Percentiles rank a stretch among this genome's conserved stretches.
phyloP scores from a whole-genome alignment of 202 grass and related monocot genomes.

The Alloteropsis angusta region DNA sequence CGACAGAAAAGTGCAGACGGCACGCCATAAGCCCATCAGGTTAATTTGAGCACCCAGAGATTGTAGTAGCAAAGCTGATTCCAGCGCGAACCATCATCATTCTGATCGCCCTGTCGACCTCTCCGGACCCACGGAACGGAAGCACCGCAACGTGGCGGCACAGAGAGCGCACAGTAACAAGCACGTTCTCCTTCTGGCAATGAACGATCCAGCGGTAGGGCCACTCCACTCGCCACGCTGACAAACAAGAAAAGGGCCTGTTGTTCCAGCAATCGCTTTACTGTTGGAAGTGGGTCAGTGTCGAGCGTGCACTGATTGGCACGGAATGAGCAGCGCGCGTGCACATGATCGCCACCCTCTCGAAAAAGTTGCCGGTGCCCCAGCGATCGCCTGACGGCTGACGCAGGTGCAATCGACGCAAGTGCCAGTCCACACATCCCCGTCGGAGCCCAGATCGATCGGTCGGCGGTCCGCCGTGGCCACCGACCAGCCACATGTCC shows the following conservation, averaged over 20 bases:
- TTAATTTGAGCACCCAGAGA: background rate
- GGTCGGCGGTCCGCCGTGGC: background rate
- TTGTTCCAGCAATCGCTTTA: background rate
- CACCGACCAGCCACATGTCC: constrained; percentile 15
- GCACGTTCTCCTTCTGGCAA: background rate
- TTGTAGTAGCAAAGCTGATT: background rate
- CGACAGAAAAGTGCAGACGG: background rate
- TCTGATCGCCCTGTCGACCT: background rate
- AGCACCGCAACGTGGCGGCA: background rate
- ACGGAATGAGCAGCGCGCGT: background rate
- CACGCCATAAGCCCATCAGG: background rate
- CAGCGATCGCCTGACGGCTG: background rate
- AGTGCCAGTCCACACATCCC: no score
- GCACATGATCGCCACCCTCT: background rate
- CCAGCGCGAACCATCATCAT: background rate
- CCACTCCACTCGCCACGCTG: background rate
- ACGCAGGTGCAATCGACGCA: background rate
- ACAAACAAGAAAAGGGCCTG: background rate
- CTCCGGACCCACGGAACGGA: background rate
- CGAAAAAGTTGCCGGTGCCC: background rate
- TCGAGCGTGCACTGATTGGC: background rate
- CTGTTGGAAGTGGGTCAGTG: background rate
- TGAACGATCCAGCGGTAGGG: background rate
- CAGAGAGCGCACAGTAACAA: background rate
- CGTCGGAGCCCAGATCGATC: background rate